Evolutionary conservation across 2,329 filamentous ascomycete species (phyloP).

Genomic region (Pseudocercospora musae): DNA sequence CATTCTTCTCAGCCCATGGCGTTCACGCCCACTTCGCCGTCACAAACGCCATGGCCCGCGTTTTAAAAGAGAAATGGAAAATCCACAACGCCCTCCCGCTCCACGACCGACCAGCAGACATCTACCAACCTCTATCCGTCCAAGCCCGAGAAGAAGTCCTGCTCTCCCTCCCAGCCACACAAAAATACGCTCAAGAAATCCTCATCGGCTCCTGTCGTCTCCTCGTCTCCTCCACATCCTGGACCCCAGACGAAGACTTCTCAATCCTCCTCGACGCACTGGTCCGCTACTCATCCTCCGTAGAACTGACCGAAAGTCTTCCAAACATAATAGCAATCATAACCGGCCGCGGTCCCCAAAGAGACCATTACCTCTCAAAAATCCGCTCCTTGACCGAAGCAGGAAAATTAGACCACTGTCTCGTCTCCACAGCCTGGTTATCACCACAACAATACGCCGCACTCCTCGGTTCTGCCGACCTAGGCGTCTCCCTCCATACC

Average conservation of each 20-base stretch:
- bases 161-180: slow-evolving; percentile 61
- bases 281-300: slow-evolving; percentile 62
- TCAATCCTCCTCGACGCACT: slow-evolving; percentile 80
- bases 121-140: slow-evolving; percentile 69
- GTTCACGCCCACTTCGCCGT: slow-evolving; percentile 68
- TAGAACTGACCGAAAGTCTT: slow-evolving; percentile 35
- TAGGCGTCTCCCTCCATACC: slow-evolving; percentile 88
- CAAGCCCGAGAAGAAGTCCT: slow-evolving; percentile 60
- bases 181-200: slow-evolving; percentile 52
- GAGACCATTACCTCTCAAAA: slow-evolving; percentile 66
- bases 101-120: slow-evolving; percentile 79
- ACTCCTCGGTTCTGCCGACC: slow-evolving; percentile 78
- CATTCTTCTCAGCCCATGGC: slow-evolving; percentile 66
- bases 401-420: slow-evolving; percentile 65
- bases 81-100: slow-evolving; percentile 62
- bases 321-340: slow-evolving; percentile 82
- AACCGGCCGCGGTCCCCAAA: slow-evolving; percentile 88
- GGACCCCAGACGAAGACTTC: slow-evolving; percentile 97
- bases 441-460: slow-evolving; percentile 78
- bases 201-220: slow-evolving; percentile 54
- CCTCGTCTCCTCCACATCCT: slow-evolving; percentile 90
- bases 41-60: slow-evolving; percentile 78
- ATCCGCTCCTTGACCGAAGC: slow-evolving; percentile 60
- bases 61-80: slow-evolving; percentile 65
- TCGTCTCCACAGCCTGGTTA: slow-evolving; percentile 80